These are phyloP conservation scores for Skeletonema grethae DNA, from an alignment of 108 stramenopile genomes.

Conservation along the genomic window DNA sequence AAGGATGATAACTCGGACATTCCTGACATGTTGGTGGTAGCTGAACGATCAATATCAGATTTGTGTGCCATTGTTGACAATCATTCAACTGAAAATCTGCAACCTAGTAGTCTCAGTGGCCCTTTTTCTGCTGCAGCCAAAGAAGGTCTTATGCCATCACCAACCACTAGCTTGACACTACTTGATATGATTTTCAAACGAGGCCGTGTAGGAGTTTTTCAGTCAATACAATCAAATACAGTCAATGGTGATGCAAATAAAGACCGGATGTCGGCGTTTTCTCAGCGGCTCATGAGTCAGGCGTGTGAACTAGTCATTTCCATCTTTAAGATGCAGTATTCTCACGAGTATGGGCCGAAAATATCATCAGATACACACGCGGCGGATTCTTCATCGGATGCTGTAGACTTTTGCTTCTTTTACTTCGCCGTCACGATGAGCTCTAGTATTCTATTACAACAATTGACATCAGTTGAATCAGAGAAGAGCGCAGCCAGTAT, in stretches of 20 bases:
- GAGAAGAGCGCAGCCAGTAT: constrained; percentile 18
- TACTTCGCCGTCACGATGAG: constrained; percentile 37
- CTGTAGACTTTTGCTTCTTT: constrained; percentile 33
- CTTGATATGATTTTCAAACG: constrained; percentile 51
- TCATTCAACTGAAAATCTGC: constrained; percentile 3
- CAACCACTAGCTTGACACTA: constrained; percentile 37
- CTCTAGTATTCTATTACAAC: constrained; percentile 32
- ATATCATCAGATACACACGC: constrained; percentile 7
- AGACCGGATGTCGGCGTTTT: constrained; percentile 10
- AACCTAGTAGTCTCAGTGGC: constrained; percentile 21
- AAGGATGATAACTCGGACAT: constrained; percentile 2
- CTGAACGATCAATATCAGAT: constrained; percentile 35
- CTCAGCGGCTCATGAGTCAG: constrained; percentile 18
- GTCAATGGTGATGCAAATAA: constrained; percentile 7
- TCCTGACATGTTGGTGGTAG: constrained; percentile 26
- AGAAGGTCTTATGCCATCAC: constrained; percentile 38
- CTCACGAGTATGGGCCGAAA: constrained; percentile 5
- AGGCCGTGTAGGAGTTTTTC: constrained; percentile 34
- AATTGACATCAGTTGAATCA: constrained; percentile 19
- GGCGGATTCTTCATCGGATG: not conserved
- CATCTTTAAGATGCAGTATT: constrained; percentile 25
- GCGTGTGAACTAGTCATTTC: constrained; percentile 35
- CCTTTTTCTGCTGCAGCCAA: constrained; percentile 31
- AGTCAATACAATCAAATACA: constrained; percentile 1
- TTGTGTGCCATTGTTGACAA: constrained; percentile 31